Evolutionary conservation across 305 asterid genomes (phyloP), one percentile per base, ranked within the genome.

Genomic region (Rubia peregrina): DNA sequence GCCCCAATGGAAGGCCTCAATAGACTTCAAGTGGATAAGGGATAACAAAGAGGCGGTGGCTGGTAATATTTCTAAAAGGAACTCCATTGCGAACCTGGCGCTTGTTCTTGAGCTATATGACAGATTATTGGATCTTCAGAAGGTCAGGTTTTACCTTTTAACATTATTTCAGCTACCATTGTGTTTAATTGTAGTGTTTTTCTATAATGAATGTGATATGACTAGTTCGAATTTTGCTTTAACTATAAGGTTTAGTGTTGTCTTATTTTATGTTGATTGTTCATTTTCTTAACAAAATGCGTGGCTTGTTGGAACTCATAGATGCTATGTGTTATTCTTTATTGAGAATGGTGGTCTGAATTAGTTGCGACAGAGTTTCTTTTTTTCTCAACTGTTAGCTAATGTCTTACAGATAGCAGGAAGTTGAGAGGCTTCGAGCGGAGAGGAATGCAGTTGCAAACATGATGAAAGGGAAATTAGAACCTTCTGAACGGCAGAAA

Each of bases 1-100:
- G 88, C 87, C 85, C 68, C 96, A 89, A 67, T 94, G 97, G 99
- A 91, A 85, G 83, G 99, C 99, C 2, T 85, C 96, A n/a, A 84
- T 94, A 65, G 97, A 91, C 81, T 94, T 88, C 75, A 94, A 94
- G 84, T 88, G 95, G 96, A 88, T 94, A 71, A 85, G 96, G 86
- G 99, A 94, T 19, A 88, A 89, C 78, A 86, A 86, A 84, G 97
- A 91, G 63, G 94, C 79, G 0, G 91, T 88, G 75, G 96, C 96
- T 0, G 75, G 72, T 65, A 91, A 91, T 76, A 87, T 91, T 57
- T 83, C 73, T 82, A 85, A 80, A 65, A 84, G 97, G 65, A 91
- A 86, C 63, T 91, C 96, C 21, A 81, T 73, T 82, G 96, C 92
- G 48, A 87, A 94, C 74, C 73, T 94, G 72, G 89, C 85, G 72